Percentiles rank a stretch among this genome's conserved stretches.
These are phyloP conservation scores for Nasturtium officinale DNA, from an alignment of 345 rosid species.

Conservation along the genomic window DNA sequence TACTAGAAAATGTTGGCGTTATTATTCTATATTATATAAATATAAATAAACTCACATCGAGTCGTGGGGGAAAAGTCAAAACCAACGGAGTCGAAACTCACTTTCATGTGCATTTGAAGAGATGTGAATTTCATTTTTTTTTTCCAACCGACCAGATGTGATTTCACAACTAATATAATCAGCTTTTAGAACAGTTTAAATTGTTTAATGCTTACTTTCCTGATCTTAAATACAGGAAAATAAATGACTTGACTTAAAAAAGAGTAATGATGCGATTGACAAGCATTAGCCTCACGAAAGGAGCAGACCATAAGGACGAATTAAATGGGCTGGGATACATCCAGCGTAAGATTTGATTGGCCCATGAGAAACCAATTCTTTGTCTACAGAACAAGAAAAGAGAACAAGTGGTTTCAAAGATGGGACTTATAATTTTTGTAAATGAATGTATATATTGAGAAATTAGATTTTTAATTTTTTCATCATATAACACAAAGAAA, in stretches of 20 bases:
- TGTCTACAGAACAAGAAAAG: neutral
- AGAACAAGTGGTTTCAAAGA: neutral
- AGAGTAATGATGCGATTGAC: neutral
- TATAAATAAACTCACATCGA: neutral
- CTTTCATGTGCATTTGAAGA: neutral
- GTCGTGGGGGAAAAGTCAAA: neutral
- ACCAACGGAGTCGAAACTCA: neutral
- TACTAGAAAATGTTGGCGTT: neutral
- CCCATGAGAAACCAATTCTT: neutral
- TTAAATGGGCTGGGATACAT: neutral
- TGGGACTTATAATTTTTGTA: neutral
- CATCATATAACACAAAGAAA: neutral
- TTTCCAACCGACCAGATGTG: neutral
- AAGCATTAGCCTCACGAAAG: neutral
- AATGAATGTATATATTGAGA: neutral
- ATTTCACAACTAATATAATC: neutral
- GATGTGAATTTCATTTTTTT: neutral
- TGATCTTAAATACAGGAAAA: neutral
- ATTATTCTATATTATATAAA: neutral
- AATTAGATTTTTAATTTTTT: neutral
- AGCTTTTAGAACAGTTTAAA: neutral
- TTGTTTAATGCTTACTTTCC: neutral
- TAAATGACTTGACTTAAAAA: neutral
- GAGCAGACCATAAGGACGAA: neutral
- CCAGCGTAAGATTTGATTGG: neutral